phyloP scores from a whole-genome alignment of 495 filamentous ascomycete genomes.

The Xylaria curta region DNA sequence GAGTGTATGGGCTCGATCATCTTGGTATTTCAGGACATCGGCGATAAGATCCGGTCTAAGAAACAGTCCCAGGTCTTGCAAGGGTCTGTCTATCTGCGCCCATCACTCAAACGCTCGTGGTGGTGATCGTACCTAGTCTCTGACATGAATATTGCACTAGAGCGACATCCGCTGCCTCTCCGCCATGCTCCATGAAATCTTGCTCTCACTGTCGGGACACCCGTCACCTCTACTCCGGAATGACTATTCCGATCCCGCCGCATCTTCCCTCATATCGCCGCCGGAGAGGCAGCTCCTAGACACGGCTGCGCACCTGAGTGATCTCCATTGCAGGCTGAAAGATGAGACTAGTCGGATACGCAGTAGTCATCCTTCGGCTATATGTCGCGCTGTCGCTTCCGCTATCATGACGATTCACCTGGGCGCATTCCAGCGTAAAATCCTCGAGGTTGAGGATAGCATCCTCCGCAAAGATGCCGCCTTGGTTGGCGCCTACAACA shows the following conservation, averaged over 20 bases:
- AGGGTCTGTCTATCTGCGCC: conserved; percentile 30
- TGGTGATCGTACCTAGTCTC: not conserved
- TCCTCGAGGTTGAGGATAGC: conserved; percentile 80
- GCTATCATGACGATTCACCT: conserved; percentile 77
- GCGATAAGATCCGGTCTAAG: conserved; percentile 42
- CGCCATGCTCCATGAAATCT: conserved; percentile 94
- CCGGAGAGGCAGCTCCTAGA: conserved; percentile 82
- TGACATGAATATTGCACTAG: conserved; percentile 14
- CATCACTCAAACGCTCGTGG: not conserved
- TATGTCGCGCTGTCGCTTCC: conserved; percentile 88
- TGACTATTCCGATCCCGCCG: conserved; percentile 45
- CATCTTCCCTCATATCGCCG: conserved; percentile 64
- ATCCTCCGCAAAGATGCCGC: conserved; percentile 73
- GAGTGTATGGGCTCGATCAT: conserved; percentile 57
- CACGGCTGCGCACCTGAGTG: conserved; percentile 75
- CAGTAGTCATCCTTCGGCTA: conserved; percentile 71
- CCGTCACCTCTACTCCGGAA: conserved; percentile 80
- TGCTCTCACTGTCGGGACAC: conserved; percentile 92
- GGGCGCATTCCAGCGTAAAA: conserved; percentile 77
- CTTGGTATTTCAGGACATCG: conserved; percentile 51
- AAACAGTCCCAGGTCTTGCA: conserved; percentile 39
- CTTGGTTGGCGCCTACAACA: conserved; percentile 86
- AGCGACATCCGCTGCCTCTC: conserved; percentile 5
- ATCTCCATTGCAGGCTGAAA: conserved; percentile 74
- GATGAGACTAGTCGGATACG: conserved; percentile 67